Evolutionary conservation across 192 early-diverging fungal genomes (phyloP), one percentile per base, ranked within the genome.

Genomic region (Gonapodya sp.): DNA sequence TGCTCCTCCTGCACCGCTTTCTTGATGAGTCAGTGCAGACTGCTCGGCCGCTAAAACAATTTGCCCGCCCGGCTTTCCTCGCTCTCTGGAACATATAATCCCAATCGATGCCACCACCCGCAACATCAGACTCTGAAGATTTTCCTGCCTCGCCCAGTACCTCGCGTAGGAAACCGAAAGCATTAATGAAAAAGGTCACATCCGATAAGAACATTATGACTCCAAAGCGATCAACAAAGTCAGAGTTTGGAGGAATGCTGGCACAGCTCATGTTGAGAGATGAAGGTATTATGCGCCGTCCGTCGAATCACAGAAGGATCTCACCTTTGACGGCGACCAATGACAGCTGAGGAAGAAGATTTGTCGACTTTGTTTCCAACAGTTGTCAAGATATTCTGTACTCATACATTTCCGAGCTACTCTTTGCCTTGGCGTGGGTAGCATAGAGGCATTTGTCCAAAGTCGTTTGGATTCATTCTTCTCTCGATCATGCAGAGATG

Each of bases 391-490:
- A 24, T 64, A 16, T 64, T 64, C 46, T 64, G 46, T 64, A 64
- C 46, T 2, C 75, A 77, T 33, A 77, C 75, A 14, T 77, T 77
- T 34, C 75, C 75, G 14, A 34, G 34, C 75, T 77, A 77, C 34
- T 18, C 30, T 77, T 33, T 18, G 34, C 75, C 75, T 16, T 77
- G 75, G 75, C 46, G 46, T 64, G 46, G 24, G 46, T 64, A n/a
- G n/a, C n/a, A n/a, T 72, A 16, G 16, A 72, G 16, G 64, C 64
- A 30, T 32, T 34, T 18, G 75, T 77, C 75, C 31, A 72, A 18
- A 30, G 16, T 16, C 16, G 64, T 30, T 72, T 34, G 34, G 14
- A 32, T 31, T 77, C 75, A 8, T 14, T 31, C 31, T 77, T 31
- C 2, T 77, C 31, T 33, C 75, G 14, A 64, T 77, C 34, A 16